Evolutionary conservation across 176 grass and related monocot genomes (phyloP).

Genomic region (Miscanthus lutarioriparius): DNA sequence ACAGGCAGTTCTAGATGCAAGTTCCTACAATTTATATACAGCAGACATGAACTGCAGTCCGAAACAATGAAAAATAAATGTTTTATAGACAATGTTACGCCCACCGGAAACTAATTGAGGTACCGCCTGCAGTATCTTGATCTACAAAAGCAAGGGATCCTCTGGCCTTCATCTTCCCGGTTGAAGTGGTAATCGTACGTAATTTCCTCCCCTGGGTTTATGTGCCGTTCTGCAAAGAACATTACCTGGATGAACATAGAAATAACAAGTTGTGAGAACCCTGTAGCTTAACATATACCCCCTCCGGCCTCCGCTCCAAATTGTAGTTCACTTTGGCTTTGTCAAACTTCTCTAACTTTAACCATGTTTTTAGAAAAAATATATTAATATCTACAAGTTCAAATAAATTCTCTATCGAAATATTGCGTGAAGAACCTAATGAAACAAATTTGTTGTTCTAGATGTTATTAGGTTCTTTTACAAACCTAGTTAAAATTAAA

Average conservation of each 20-base stretch:
- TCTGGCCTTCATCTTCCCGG: slow-evolving; percentile 84
- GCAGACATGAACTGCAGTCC: not conserved
- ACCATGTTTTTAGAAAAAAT: not conserved
- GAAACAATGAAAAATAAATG: not conserved
- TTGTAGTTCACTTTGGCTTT: not conserved
- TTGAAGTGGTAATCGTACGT: slow-evolving; percentile 98
- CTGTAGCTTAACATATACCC: not conserved
- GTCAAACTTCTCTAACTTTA: not conserved
- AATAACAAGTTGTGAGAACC: not conserved
- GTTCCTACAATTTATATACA: not conserved
- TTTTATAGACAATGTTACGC: not conserved
- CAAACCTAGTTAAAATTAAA: not conserved
- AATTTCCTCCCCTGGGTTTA: slow-evolving; percentile 93
- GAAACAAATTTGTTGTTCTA: not conserved
- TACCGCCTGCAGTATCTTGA: slow-evolving; percentile 79
- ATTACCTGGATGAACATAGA: slow-evolving; percentile 62
- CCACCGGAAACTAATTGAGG: slow-evolving; percentile 58
- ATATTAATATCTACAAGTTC: not conserved
- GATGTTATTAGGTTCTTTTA: not conserved
- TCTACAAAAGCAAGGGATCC: slow-evolving; percentile 85
- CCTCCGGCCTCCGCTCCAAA: not conserved
- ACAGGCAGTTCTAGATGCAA: not conserved
- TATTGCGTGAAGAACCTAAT: not conserved
- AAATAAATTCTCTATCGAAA: not conserved
- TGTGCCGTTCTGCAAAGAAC: slow-evolving; percentile 88